These are phyloP conservation scores for Vaucheria bursata DNA, from an alignment of 352 stramenopile species.

Conservation along the genomic window DNA sequence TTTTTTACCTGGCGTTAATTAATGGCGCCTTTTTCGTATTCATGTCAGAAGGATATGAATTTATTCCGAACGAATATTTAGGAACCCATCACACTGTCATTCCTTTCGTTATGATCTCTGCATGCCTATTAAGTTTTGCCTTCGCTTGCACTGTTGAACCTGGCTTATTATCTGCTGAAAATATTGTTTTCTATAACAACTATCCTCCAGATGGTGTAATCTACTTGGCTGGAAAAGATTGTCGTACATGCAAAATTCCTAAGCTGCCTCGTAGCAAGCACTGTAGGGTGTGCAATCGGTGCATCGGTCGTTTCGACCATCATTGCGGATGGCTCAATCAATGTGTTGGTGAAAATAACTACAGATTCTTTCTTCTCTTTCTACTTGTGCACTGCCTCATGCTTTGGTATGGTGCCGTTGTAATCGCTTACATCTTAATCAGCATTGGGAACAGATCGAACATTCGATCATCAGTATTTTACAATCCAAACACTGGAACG, in stretches of 20 bases:
- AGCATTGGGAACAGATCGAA: conserved; percentile 13
- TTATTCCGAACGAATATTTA: conserved; percentile 21
- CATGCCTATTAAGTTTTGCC: conserved; percentile 59
- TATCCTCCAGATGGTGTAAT: conserved; percentile 69
- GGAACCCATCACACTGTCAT: conserved; percentile 49
- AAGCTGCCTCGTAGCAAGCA: conserved; percentile 77
- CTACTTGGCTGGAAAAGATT: conserved; percentile 66
- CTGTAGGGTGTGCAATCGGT: conserved; percentile 72
- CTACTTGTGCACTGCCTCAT: conserved; percentile 59
- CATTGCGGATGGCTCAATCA: conserved; percentile 74
- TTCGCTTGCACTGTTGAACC: conserved; percentile 62
- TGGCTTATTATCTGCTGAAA: conserved; percentile 60
- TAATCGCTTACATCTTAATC: conserved; percentile 24
- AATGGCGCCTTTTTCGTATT: conserved; percentile 61
- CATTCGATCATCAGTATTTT: conserved; percentile 33
- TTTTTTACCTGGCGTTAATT: conserved; percentile 68
- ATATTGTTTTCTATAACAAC: conserved; percentile 53
- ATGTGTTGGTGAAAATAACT: conserved; percentile 68
- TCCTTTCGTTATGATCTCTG: conserved; percentile 54
- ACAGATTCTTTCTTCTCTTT: conserved; percentile 61
- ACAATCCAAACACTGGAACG: conserved; percentile 7
- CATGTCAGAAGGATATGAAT: conserved; percentile 46
- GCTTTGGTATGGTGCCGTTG: conserved; percentile 38
- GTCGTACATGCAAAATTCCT: conserved; percentile 68
- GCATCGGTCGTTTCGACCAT: conserved; percentile 73